Percentiles rank a stretch among this genome's conserved stretches.
phyloP scores from a whole-genome alignment of 1,284 basidiomycete genomes.

The Irpex sp. region DNA sequence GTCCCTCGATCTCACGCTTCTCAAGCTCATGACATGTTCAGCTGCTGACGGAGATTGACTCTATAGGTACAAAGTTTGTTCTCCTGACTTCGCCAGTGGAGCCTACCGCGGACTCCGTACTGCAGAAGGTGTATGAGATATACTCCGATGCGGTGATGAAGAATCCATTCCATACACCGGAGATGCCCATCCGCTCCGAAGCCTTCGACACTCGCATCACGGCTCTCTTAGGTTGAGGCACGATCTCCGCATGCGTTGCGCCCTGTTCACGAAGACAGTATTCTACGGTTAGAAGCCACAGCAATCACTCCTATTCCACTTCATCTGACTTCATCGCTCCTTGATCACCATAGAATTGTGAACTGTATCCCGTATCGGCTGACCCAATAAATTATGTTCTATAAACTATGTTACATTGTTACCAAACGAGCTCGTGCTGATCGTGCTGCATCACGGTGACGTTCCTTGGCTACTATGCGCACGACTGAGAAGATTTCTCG shows the following conservation, averaged over 20 bases:
- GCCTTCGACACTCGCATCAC: constrained; percentile 78
- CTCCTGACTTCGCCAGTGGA: constrained; percentile 80
- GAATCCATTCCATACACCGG: constrained; percentile 97
- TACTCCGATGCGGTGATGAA: constrained; percentile 97
- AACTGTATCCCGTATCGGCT: background rate
- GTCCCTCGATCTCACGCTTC: constrained; percentile 15
- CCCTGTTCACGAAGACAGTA: background rate
- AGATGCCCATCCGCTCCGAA: constrained; percentile 96
- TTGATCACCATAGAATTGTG: background rate
- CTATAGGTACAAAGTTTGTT: constrained; percentile 93
- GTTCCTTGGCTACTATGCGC: constrained; percentile 2
- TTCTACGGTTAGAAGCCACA: background rate
- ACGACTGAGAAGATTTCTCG: background rate
- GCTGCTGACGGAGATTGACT: background rate
- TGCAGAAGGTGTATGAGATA: constrained; percentile 84
- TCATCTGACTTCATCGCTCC: background rate
- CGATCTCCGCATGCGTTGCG: background rate
- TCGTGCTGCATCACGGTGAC: background rate
- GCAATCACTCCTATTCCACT: background rate
- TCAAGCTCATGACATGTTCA: constrained; percentile 1
- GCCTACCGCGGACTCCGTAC: constrained; percentile 61
- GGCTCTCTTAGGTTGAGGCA: constrained; percentile 42
- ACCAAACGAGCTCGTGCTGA: background rate
- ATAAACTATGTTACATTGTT: background rate
- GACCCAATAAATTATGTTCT: constrained; percentile 1